phyloP scores from a whole-genome alignment of 441 rosid species.

The Dalechampia spathulata region DNA sequence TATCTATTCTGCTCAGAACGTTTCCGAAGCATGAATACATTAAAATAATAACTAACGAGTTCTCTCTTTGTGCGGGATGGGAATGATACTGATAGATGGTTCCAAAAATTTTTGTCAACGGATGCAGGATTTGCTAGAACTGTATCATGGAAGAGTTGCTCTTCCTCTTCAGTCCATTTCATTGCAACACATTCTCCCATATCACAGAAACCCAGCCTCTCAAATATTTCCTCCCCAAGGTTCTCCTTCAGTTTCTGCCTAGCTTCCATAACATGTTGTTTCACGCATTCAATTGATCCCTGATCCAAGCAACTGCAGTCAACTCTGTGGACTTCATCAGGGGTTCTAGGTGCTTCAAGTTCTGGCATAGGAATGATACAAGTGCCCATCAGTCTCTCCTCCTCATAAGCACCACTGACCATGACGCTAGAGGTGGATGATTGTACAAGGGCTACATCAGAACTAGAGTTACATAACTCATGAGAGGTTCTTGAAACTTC shows the following conservation, averaged over 20 bases:
- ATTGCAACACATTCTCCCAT: slow-evolving; percentile 44
- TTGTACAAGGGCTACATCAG: slow-evolving; percentile 7
- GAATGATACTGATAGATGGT: slow-evolving; percentile 29
- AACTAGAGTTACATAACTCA: slow-evolving; percentile 8
- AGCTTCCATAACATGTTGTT: slow-evolving; percentile 36
- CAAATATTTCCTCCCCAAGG: slow-evolving; percentile 36
- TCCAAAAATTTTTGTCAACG: slow-evolving; percentile 41
- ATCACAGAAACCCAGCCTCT: slow-evolving; percentile 32
- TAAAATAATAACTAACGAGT: slow-evolving; percentile 47
- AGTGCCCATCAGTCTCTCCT: slow-evolving; percentile 33
- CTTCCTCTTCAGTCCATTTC: slow-evolving; percentile 45
- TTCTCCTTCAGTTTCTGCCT: slow-evolving; percentile 24
- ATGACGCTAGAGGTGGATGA: slow-evolving; percentile 5
- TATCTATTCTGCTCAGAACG: slow-evolving; percentile 46
- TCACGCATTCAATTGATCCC: slow-evolving; percentile 41
- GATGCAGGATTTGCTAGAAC: slow-evolving; percentile 40
- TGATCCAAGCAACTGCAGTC: slow-evolving; percentile 37
- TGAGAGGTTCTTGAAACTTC: slow-evolving; percentile 7
- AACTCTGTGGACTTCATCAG: slow-evolving; percentile 16
- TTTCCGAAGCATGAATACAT: slow-evolving; percentile 43
- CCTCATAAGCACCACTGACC: slow-evolving; percentile 20
- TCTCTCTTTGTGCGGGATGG: slow-evolving; percentile 34
- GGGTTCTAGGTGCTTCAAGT: slow-evolving; percentile 12
- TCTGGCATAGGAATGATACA: slow-evolving; percentile 38
- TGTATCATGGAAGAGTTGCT: slow-evolving; percentile 28